phyloP scores from a whole-genome alignment of 2,329 filamentous ascomycete genomes.

The Pyrenophora graminea region DNA sequence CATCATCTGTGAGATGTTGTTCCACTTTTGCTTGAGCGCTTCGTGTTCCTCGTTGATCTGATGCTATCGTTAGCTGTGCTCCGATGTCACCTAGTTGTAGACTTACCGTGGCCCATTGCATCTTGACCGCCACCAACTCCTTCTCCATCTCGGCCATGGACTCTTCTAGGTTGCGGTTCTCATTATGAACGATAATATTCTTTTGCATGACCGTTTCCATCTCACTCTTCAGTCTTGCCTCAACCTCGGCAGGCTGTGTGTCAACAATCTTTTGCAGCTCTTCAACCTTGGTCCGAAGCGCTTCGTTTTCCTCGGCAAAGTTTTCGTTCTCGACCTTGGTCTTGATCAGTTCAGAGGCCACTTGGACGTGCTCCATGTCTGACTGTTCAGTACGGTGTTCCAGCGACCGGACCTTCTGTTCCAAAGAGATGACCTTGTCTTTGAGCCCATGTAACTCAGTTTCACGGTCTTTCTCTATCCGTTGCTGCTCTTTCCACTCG shows the following conservation, averaged over 20 bases:
- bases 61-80: slow-evolving; percentile 18
- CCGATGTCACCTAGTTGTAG: not conserved
- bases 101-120: slow-evolving; percentile 91
- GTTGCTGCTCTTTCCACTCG: slow-evolving; percentile 92
- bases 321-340: slow-evolving; percentile 94
- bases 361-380: slow-evolving; percentile 85
- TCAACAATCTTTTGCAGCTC: slow-evolving; percentile 87
- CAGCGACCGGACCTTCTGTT: slow-evolving; percentile 77
- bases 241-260: slow-evolving; percentile 85
- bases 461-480: slow-evolving; percentile 80
- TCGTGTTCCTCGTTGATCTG: slow-evolving; percentile 56
- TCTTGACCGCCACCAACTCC: slow-evolving; percentile 88
- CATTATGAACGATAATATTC: slow-evolving; percentile 90
- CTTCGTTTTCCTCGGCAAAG: slow-evolving; percentile 86
- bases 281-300: slow-evolving; percentile 78
- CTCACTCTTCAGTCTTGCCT: slow-evolving; percentile 77
- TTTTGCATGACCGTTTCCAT: slow-evolving; percentile 91
- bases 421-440: slow-evolving; percentile 62
- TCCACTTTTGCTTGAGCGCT: slow-evolving; percentile 54
- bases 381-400: slow-evolving; percentile 87
- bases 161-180: slow-evolving; percentile 86
- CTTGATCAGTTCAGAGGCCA: slow-evolving; percentile 88
- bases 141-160: slow-evolving; percentile 91
- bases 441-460: slow-evolving; percentile 74
- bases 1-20: slow-evolving; percentile 53